Evolutionary conservation across 192 early-diverging fungal genomes (phyloP), one percentile per base, ranked within the genome.

Genomic region (Dimargaris xerosporica): DNA sequence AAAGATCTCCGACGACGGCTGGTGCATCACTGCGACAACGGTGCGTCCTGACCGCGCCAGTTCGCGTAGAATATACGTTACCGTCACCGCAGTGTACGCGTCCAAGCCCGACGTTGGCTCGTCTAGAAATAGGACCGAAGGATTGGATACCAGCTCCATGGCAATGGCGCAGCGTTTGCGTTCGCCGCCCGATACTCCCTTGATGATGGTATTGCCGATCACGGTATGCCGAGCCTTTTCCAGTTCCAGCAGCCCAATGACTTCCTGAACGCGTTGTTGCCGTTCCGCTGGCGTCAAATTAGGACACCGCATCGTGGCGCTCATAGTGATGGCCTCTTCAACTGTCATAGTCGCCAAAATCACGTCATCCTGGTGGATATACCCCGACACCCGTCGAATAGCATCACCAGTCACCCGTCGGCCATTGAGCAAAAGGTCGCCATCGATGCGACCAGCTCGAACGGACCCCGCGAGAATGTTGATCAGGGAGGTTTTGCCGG

Each of bases 161-260:
- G 81, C 87, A 43, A 90, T 90, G 23, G 81, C 81, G 11, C 81
- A 78, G 26, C 87, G 82, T 64, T 86, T 86, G 46, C 80, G 75
- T 64, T 87, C 85, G 31, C 87, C 87, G 3, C 87, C 87, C 25
- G 80, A 82, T 11, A 90, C 69, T 21, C 85, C 87, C 67, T 86
- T 85, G 62, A 71, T 72, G n/a, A 69, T 63, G 0, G 75, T 56
- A 44, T 78, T 76, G 34, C 85, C 87, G 54, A 87, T 79, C 61
- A 79, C 74, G 21, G 90, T 88, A 63, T 84, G 67, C 54, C 76
- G 77, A 52, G 80, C 81, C 54, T 89, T 85, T 15, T 75, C 73
- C 41, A 89, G 66, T 50, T 78, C 75, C 43, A 89, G 71, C 46
- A 80, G 70, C 53, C 74, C 61, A 55, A 89, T 80, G 42, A 83